Conservation (phyloP, 2,329 filamentous ascomycete species). For the Cladosporium austrohemisphaericum region DNA sequence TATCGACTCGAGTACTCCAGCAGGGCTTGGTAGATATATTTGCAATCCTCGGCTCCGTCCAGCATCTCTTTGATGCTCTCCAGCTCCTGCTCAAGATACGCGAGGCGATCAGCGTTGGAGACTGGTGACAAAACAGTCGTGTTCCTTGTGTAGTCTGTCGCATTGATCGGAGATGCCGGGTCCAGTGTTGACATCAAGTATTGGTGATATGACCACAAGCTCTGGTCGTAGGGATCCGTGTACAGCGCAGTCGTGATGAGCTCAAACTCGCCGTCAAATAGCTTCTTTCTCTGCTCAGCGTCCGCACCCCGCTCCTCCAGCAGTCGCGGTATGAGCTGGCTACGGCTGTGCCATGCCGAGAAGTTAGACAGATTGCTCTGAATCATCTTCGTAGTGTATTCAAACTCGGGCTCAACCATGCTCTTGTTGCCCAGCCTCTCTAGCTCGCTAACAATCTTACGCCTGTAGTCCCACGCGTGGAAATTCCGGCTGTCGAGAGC, state of each 20-base stretch:
- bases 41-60: slow-evolving; percentile 63
- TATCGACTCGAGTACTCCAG: slow-evolving; percentile 69
- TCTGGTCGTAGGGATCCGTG: slow-evolving; percentile 89
- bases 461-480: slow-evolving; percentile 91
- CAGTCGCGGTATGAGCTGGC: slow-evolving; percentile 73
- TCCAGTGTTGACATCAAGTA: slow-evolving; percentile 67
- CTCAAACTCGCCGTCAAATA: slow-evolving; percentile 74
- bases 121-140: slow-evolving; percentile 61
- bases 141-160: neutral
- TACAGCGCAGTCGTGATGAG: slow-evolving; percentile 75
- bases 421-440: slow-evolving; percentile 51
- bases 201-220: slow-evolving; percentile 95
- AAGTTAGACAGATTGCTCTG: slow-evolving; percentile 85
- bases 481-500: slow-evolving; percentile 84
- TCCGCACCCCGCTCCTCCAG: slow-evolving; percentile 67
- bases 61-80: slow-evolving; percentile 68
- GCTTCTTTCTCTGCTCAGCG: slow-evolving; percentile 58
- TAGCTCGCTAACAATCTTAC: slow-evolving; percentile 70
- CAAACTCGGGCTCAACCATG: slow-evolving; percentile 77
- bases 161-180: slow-evolving; percentile 49
- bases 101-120: slow-evolving; percentile 56
- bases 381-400: slow-evolving; percentile 89
- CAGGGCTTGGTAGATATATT: slow-evolving; percentile 87
- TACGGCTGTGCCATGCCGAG: slow-evolving; percentile 91
- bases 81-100: slow-evolving; percentile 67